Conservation (phyloP, 306 rosid genomes). For the Datisca glomerata region DNA sequence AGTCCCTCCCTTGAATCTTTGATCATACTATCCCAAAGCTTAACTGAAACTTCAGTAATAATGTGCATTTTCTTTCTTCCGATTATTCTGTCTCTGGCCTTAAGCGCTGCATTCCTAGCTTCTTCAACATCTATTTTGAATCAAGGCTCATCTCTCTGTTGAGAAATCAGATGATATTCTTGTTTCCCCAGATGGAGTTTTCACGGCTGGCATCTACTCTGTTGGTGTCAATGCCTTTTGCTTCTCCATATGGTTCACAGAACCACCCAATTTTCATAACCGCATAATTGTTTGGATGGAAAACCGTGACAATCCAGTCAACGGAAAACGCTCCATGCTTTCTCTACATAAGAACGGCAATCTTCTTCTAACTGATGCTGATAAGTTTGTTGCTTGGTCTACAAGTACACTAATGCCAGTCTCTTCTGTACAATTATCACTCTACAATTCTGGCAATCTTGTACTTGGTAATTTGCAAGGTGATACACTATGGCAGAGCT, state of each 20-base stretch:
- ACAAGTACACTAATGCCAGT: constrained; percentile 8
- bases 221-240: constrained; percentile 14
- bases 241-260: constrained; percentile 15
- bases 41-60: too few relatives aligned
- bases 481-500: constrained; percentile 27
- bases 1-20: too few relatives aligned
- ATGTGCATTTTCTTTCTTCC: too few relatives aligned
- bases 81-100: too few relatives aligned
- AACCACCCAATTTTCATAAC: background rate
- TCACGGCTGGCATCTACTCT: constrained; percentile 10
- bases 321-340: constrained; percentile 6
- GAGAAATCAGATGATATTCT: constrained; percentile 1
- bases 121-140: background rate
- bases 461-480: constrained; percentile 13
- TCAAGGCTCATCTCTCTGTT: background rate
- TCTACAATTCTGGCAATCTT: constrained; percentile 27
- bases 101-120: too few relatives aligned
- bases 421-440: constrained; percentile 2
- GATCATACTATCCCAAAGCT: too few relatives aligned
- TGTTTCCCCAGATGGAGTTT: constrained; percentile 4
- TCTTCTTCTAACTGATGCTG: constrained; percentile 11
- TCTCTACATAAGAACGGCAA: constrained; percentile 5
- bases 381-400: constrained; percentile 9
- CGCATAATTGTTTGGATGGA: constrained; percentile 14
- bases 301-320: constrained; percentile 12